phyloP scores from a whole-genome alignment of 2,329 filamentous ascomycete species.

The Penicillium sp. region DNA sequence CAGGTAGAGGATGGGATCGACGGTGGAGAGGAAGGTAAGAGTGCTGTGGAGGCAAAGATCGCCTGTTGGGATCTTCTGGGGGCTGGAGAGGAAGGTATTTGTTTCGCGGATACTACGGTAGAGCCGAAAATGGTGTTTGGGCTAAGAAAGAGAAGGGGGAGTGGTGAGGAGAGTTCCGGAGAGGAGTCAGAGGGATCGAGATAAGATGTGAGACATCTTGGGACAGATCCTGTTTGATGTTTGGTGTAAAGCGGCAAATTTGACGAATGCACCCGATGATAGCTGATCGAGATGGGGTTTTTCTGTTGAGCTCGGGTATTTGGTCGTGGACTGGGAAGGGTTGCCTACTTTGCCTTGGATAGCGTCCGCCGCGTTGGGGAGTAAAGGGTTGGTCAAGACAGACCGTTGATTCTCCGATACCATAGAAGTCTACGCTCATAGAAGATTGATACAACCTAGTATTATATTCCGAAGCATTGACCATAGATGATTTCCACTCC shows the following conservation, averaged over 20 bases:
- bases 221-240: background rate
- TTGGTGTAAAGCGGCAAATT: background rate
- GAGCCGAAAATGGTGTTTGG: conserved; percentile 48
- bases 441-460: background rate
- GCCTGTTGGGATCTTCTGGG: conserved; percentile 53
- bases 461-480: background rate
- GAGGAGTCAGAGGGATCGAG: background rate
- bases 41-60: conserved; percentile 42
- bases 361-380: background rate
- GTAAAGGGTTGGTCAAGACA: background rate
- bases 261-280: background rate
- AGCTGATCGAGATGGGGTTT: background rate
- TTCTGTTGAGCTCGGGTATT: background rate
- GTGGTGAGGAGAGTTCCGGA: background rate
- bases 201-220: conserved; percentile 2
- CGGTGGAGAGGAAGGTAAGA: conserved; percentile 13
- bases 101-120: conserved; percentile 51
- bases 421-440: background rate
- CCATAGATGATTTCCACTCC: no score
- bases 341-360: conserved; percentile 4
- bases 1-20: conserved; percentile 12
- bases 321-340: background rate
- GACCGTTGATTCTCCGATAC: background rate
- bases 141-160: conserved; percentile 19
- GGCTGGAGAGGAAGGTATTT: conserved; percentile 49